Evolutionary conservation across 768 basidiomycete genomes (phyloP), one percentile per base, ranked within the genome.

Genomic region (Boletus huronensis): DNA sequence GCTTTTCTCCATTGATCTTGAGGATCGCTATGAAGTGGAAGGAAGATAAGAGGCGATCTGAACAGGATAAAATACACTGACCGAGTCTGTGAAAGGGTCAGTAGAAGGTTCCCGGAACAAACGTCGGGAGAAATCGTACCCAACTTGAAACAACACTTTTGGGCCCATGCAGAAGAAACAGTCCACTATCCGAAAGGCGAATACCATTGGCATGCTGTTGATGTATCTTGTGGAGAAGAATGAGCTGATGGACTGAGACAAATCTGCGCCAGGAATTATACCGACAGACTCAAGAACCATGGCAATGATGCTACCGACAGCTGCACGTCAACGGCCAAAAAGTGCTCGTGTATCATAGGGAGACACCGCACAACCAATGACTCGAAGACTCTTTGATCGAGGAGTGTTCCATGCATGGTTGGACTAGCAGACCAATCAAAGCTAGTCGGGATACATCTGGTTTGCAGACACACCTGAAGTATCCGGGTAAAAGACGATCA

Each of bases 151-250:
- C 39, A 99, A 75, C 2, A 99, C 97, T 64, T 96, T 98, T 0
- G 95, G 93, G 0, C 97, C 97, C 96, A 99, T 98, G 62, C 93
- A 94, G 74, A 98, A 88, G 77, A 98, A 95, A 69, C 95, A 98
- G 68, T 98, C 95, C 3, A 95, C 93, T 66, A 97, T 91, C 31
- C 97, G 84, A 77, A 97, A 99, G 0, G 96, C 96, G 65, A 98
- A 99, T 39, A 99, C 85, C 83, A 98, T 88, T 2, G 94, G 91
- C 91, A 94, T 93, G 66, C 88, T 91, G 72, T 93, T 93, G 68
- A 93, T 93, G 65, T 82, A 93, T 65, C 90, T 65, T 55, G 6
- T 88, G 59, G 25, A 36, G 21, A 45, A 46, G 38, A 34, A 43
- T 55, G 19, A 62, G 46, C 9, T 25, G 48, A 44, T 14, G 34